A percentile compares a stretch with the other conserved stretches of the same genome.
These are phyloP conservation scores for Solanum chilense DNA, from an alignment of 257 asterid species.

Conservation along the genomic window DNA sequence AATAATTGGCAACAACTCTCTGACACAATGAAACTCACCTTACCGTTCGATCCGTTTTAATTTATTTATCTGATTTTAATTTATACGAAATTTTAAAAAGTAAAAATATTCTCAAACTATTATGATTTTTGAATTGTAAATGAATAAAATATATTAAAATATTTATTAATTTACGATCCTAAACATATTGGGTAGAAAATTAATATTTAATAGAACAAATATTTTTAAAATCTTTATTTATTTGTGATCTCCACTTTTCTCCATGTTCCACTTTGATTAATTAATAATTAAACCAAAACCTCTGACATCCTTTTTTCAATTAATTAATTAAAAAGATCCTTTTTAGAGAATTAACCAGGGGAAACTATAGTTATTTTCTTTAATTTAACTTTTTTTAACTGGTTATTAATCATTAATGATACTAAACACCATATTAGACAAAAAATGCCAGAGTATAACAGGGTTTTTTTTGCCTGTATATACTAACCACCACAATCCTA, in stretches of 20 bases:
- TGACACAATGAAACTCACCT: neutral
- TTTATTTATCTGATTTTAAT: no score
- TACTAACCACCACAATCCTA: neutral
- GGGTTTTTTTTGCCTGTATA: neutral
- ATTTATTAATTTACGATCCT: no score
- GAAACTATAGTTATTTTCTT: neutral
- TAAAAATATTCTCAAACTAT: accelerated
- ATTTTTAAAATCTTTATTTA: neutral
- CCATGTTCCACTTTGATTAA: neutral
- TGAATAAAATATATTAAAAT: no score
- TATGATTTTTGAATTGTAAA: no score
- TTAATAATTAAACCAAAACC: neutral
- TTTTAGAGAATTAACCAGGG: neutral
- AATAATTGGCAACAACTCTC: neutral
- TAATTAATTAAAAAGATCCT: neutral
- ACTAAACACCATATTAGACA: neutral
- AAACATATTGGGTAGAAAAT: accelerated
- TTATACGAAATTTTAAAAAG: no score
- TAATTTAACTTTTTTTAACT: neutral
- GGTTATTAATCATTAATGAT: neutral
- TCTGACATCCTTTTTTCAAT: neutral
- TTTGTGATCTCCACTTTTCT: neutral
- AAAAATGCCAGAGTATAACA: neutral
- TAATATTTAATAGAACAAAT: no score
- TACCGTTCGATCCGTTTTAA: accelerated